A percentile compares a stretch with the other conserved stretches of the same genome.
These are phyloP conservation scores for Syncephalastrum contaminatum DNA, from an alignment of 371 early-diverging fungal species.

Conservation along the genomic window DNA sequence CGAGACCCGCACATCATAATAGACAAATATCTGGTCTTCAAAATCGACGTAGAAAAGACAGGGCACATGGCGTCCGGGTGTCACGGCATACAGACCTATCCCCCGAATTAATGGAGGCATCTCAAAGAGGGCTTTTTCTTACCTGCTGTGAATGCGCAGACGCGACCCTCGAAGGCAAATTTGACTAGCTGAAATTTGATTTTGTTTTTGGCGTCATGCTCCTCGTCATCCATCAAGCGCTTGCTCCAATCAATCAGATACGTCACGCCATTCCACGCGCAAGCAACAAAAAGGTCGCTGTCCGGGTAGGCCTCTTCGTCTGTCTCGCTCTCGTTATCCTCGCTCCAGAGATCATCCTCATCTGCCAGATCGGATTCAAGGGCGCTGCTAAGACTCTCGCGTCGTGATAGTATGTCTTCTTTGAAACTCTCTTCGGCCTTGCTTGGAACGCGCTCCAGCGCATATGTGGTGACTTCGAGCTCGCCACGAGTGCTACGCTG, in stretches of 20 bases:
- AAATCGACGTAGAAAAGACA: conserved; percentile 82
- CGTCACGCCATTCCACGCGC: conserved; percentile 80
- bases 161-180: conserved; percentile 80
- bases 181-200: conserved; percentile 66
- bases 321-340: conserved; percentile 23
- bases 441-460: neutral
- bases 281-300: conserved; percentile 74
- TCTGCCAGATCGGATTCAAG: conserved; percentile 13
- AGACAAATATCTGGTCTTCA: conserved; percentile 80
- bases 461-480: neutral
- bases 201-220: conserved; percentile 16
- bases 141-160: conserved; percentile 80
- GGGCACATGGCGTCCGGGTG: conserved; percentile 70
- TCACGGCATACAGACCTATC: conserved; percentile 62
- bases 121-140: neutral
- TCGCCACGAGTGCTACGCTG: conserved; percentile 2
- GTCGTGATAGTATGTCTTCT: neutral
- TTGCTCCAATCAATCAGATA: conserved; percentile 66
- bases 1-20: conserved; percentile 65
- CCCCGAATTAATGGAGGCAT: too few relatives aligned
- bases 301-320: conserved; percentile 24
- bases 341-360: conserved; percentile 14
- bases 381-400: conserved; percentile 6
- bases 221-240: conserved; percentile 16
- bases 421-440: too few relatives aligned